Conservation (phyloP, 2,329 filamentous ascomycete genomes). For the Ceratocystis colombiana region DNA sequence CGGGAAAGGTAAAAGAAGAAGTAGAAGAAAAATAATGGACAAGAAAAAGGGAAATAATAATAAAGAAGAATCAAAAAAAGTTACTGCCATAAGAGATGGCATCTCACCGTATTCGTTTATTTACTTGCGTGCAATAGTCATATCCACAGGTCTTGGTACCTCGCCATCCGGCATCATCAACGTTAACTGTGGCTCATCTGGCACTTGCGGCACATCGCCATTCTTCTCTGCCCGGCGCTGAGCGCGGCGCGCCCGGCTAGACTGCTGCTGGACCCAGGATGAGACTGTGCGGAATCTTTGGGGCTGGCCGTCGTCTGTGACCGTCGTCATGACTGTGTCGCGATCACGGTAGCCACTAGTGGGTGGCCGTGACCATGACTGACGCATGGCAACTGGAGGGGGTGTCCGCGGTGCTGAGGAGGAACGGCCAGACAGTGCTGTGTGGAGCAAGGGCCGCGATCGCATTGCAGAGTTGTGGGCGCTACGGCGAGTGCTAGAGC, state of each 20-base stretch:
- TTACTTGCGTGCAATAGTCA: conserved; percentile 18
- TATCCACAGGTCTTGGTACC: conserved; percentile 37
- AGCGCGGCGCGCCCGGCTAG: conserved; percentile 42
- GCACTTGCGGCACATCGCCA: conserved; percentile 33
- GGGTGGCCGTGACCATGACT: conserved; percentile 23
- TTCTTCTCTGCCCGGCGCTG: conserved; percentile 34
- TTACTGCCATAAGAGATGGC: not conserved
- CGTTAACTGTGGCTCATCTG: conserved; percentile 39
- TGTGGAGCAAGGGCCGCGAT: not conserved
- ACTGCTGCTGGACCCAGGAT: conserved; percentile 58
- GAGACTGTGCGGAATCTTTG: conserved; percentile 48
- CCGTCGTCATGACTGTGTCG: conserved; percentile 45
- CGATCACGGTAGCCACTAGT: conserved; percentile 30
- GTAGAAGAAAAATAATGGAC: conserved; percentile 1
- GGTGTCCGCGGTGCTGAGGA: conserved; percentile 11
- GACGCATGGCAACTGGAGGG: conserved; percentile 15
- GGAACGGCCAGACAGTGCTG: not conserved
- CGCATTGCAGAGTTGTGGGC: conserved; percentile 9
- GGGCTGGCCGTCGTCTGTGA: conserved; percentile 43
- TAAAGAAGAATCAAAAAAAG: not conserved
- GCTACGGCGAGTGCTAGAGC: conserved; percentile 18
- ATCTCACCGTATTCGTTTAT: not conserved
- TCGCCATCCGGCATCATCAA: conserved; percentile 45
- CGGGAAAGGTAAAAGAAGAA: not conserved
- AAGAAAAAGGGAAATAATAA: conserved; percentile 12